These are phyloP conservation scores for Myochromella boudieri DNA, from an alignment of 768 basidiomycete genomes.

Conservation along the genomic window DNA sequence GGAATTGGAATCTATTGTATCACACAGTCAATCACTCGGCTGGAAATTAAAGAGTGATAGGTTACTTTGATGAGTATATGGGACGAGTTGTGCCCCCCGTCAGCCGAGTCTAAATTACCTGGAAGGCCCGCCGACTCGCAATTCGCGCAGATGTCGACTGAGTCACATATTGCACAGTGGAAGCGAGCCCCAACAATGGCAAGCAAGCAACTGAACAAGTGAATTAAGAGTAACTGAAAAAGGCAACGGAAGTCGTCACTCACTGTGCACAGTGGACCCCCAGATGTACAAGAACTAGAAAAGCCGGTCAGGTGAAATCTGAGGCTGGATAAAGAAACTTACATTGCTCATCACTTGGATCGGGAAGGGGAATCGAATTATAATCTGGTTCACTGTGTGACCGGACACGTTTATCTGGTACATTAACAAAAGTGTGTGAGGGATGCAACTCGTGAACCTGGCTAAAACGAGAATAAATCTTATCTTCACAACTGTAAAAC, in stretches of 20 bases:
- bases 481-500: not conserved
- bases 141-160: slow-evolving; percentile 82
- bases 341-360: slow-evolving; percentile 63
- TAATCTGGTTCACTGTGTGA: slow-evolving; percentile 40
- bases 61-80: slow-evolving; percentile 93
- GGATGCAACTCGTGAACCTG: slow-evolving; percentile 93
- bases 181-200: slow-evolving; percentile 92
- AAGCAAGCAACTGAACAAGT: slow-evolving; percentile 64
- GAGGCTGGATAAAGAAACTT: slow-evolving; percentile 22
- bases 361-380: slow-evolving; percentile 28
- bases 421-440: slow-evolving; percentile 78
- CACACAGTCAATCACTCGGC: slow-evolving; percentile 1
- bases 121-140: slow-evolving; percentile 87
- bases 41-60: not conserved
- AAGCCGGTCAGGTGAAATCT: not conserved
- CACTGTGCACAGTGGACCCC: slow-evolving; percentile 88
- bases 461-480: slow-evolving; percentile 35
- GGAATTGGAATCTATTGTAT: slow-evolving; percentile 66
- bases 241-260: slow-evolving; percentile 26
- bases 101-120: slow-evolving; percentile 74
- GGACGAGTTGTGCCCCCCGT: slow-evolving; percentile 77
- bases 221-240: not conserved
- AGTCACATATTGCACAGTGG: slow-evolving; percentile 88
- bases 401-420: slow-evolving; percentile 61
- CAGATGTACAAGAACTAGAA: slow-evolving; percentile 73